Conservation (phyloP, 2,329 filamentous ascomycete species). For the Alternaria panax region DNA sequence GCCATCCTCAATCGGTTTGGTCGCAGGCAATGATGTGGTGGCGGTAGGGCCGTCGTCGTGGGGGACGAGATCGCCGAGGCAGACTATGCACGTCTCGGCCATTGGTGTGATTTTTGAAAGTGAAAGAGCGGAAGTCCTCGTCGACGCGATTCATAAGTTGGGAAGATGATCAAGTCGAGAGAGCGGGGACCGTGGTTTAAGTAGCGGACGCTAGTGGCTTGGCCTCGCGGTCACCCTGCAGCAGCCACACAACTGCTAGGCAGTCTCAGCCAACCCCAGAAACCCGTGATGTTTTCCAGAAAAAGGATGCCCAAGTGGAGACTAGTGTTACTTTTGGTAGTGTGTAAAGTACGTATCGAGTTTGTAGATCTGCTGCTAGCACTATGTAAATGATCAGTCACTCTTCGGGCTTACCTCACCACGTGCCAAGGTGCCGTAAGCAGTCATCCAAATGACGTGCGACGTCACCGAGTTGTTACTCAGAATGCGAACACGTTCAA, state of each 20-base stretch:
- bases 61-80: constrained; percentile 72
- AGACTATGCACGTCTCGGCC: constrained; percentile 75
- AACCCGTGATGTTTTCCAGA: constrained; percentile 20
- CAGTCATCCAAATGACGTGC: constrained; percentile 38
- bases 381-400: constrained; percentile 20
- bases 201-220: constrained; percentile 31
- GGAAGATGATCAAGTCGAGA: constrained; percentile 40
- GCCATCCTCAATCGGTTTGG: constrained; percentile 36
- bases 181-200: constrained; percentile 35
- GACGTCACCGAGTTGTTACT: constrained; percentile 31
- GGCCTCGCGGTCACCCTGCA: constrained; percentile 24
- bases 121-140: constrained; percentile 29
- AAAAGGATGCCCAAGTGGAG: constrained; percentile 14
- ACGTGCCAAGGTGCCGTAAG: constrained; percentile 42
- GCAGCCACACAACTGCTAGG: constrained; percentile 30
- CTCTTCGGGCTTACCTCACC: constrained; percentile 38
- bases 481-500: constrained; percentile 45
- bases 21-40: constrained; percentile 35
- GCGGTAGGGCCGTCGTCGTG: constrained; percentile 55
- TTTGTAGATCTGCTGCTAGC: constrained; percentile 9
- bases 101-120: constrained; percentile 50
- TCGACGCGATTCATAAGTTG: constrained; percentile 47
- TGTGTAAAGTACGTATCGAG: constrained; percentile 9
- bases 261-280: constrained; percentile 29
- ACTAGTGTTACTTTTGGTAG: constrained; percentile 1